Evolutionary conservation across 139 green algal genomes (phyloP), one percentile per base, ranked within the genome.

Genomic region (Volvox africanus): DNA sequence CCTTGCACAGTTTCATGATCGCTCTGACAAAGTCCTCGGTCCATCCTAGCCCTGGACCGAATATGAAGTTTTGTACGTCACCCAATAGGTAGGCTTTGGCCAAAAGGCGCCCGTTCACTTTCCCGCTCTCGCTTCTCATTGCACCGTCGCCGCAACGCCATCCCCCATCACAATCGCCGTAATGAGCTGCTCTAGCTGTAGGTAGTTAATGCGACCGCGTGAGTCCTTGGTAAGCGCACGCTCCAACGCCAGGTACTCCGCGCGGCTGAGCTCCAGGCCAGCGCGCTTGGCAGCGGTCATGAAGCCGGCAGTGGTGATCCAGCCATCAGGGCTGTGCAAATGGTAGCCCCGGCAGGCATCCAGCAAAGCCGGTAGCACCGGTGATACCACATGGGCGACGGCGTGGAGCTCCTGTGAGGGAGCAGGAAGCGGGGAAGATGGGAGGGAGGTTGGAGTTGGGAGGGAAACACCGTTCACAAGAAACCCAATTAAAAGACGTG

Each of bases 271-370:
- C 44, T 81, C n/a, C 61, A 91, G 61, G 28, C 80, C 80, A 5
- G 85, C 91, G 26, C 82, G 81, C 30, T 35, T 50, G 6, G 91
- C 91, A 0, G 62, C 68, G 1, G 73, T 82, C 80, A 91, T 88
- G 78, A 93, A 93, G 55, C 92, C 92, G 37, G 73, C 89, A 19
- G 86, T 93, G 50, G 89, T 93, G 86, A 94, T 91, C 89, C 92
- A 94, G 62, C 89, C 92, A 32, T 94, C 92, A 6, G 89, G 71
- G 81, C 33, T 73, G 89, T 94, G 89, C 65, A 91, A 65, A 87
- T 94, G 92, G 86, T 94, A 94, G 62, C 21, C 16, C 2, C 69
- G 22, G 75, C 88, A 92, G 30, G 86, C 86, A 0, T 90, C 33
- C 21, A 94, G 21, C 26, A 94, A 62, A 1, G 32, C 86, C 0